Evolutionary conservation across 139 green algal genomes (phyloP), one percentile per base, ranked within the genome.

Genomic region (Deuterostichococcus epilithicus): DNA sequence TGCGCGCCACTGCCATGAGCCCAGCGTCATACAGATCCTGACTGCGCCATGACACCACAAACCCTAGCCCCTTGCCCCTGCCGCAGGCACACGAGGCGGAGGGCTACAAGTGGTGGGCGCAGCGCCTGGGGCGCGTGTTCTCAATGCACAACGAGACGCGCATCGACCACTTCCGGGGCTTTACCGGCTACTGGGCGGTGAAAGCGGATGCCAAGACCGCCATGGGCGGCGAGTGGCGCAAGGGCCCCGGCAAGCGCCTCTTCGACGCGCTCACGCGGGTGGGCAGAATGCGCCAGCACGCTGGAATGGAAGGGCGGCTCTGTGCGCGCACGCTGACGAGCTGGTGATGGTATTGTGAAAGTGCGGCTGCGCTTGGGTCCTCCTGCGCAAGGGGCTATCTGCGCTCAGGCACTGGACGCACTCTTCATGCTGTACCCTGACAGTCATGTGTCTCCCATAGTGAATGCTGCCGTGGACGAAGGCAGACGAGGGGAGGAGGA

Each of bases 141-240:
- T 75, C 96, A 84, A 88, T 99, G 74, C 97, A 97, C 81, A 95
- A 99, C 72, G 92, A 97, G 87, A 94, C 91, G 2, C 89, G 96
- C 73, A 95, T 99, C 68, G 96, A 99, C 88, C 96, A 99, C 83
- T 99, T 99, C 87, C 78, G 94, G 8, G 94, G 88, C 35, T 95
- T 98, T 85, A 84, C 84, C 63, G 93, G 94, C 6, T 99, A 99
- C 86, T 99, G 92, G 92, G 82, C 87, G 30, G 91, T 99, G 28
- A 86, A 88, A 33, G 93, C 92, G 2, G 82, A 81, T 5, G 86
- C 85, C 1, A 89, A 97, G 78, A 99, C 96, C 13, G 93, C 93
- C 39, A 97, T 97, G 91, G 85, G 88, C 39, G 93, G 93, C 33
- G 65, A 52, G 5, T 98, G 95, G 94, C 85, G 86, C 59, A 86